Evolutionary conservation across 441 rosid genomes (phyloP).

Genomic region (Gossypium laxum): DNA sequence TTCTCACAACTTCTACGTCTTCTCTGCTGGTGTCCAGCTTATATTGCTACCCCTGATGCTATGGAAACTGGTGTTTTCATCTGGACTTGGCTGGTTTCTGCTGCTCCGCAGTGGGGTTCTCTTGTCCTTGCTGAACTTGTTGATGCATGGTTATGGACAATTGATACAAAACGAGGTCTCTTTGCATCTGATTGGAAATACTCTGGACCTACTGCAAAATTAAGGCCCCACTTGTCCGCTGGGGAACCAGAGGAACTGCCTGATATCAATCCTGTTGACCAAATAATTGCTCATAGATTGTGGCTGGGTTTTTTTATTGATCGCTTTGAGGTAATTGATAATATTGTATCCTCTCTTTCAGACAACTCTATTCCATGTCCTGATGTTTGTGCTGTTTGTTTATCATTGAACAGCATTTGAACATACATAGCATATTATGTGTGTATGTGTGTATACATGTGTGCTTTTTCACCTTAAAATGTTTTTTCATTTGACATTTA

Average conservation of each 20-base stretch:
- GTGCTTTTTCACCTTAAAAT: neutral
- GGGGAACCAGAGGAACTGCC: slow-evolving; percentile 82
- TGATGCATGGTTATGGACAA: slow-evolving; percentile 99
- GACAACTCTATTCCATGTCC: neutral
- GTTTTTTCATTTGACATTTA: neutral
- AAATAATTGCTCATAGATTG: slow-evolving; percentile 86
- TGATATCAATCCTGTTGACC: slow-evolving; percentile 71
- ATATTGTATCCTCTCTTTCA: neutral
- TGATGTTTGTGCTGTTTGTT: neutral
- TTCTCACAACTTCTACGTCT: slow-evolving; percentile 86
- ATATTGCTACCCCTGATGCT: slow-evolving; percentile 82
- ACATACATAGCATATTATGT: neutral
- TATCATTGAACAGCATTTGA: neutral
- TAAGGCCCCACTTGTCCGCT: slow-evolving; percentile 88
- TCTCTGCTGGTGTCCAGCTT: slow-evolving; percentile 99
- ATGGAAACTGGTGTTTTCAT: slow-evolving; percentile 96
- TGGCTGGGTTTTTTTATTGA: slow-evolving; percentile 96
- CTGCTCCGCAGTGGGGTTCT: slow-evolving; percentile 86
- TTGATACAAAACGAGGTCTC: slow-evolving; percentile 89
- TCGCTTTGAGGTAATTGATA: slow-evolving; percentile 71
- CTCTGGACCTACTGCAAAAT: slow-evolving; percentile 85
- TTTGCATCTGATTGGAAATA: slow-evolving; percentile 76
- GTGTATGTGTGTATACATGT: neutral
- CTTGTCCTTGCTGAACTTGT: slow-evolving; percentile 95
- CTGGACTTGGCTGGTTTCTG: slow-evolving; percentile 98